Evolutionary conservation across 306 rosid species (phyloP), one percentile per base, ranked within the genome.

Genomic region (Quercus alba): DNA sequence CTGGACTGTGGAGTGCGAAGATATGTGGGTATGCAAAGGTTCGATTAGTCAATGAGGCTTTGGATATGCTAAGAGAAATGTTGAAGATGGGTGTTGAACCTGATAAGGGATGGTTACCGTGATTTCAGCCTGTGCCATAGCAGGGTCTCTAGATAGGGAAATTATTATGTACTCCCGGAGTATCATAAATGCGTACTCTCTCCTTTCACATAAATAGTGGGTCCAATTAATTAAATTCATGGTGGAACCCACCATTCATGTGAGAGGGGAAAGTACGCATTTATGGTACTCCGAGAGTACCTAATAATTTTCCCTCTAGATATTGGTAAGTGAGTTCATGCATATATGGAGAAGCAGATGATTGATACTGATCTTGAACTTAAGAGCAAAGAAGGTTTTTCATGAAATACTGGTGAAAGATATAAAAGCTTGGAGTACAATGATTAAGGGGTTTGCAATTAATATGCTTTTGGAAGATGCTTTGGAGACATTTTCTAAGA

Each of bases 1-100:
- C 3, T 72, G 78, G 85, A 82, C 78, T 78, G 1, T 77, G 81
- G 85, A 82, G 81, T 54, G 58, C 75, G 18, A 64, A 72, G 81
- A 82, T 82, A 30, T 17, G 85, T 41, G 81, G 81, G 55, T 51
- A 77, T 5, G 52, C 41, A 26, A 82, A 68, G 11, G 78, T 33
- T 64, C 81, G 78, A 26, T 31, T 69, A 21, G 75, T 64, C 5
- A 55, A 64, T 20, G 85, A 72, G 62, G 73, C 78, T 14, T 52
- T 77, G 72, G 78, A 18, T 6, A 44, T 82, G 74, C 73, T 72
- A 31, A 44, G 81, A 69, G 78, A 72, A 79, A 77, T 82, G 85
- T 81, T 72, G 57, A 63, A 72, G 72, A 78, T 75, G 11, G 81
- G 78, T 33, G 46, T 77, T 77, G 56, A 54, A 30, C 85, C 81